phyloP scores from a whole-genome alignment of 2,329 filamentous ascomycete species.

The Diaporthe sp. region DNA sequence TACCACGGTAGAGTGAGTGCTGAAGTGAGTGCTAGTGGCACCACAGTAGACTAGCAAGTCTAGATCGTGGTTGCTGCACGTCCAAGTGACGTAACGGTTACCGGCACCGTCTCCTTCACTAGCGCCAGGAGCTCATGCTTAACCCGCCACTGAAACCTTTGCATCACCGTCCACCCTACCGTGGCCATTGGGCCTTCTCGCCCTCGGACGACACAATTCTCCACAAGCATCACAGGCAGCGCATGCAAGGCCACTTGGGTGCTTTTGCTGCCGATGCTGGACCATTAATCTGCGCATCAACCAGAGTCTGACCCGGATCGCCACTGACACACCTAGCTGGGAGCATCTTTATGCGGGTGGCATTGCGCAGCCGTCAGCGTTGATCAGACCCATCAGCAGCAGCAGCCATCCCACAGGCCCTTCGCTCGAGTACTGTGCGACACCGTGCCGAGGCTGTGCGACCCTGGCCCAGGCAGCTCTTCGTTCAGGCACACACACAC shows the following conservation, averaged over 20 bases:
- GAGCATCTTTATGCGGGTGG: not conserved
- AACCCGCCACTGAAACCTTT: not conserved
- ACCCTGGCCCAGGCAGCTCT: not conserved
- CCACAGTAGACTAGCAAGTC: not conserved
- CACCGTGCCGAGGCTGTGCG: conserved; percentile 25
- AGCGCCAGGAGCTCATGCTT: not conserved
- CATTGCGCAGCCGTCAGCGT: not conserved
- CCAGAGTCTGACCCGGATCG: not conserved
- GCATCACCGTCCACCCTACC: not conserved
- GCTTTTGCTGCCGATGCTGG: not conserved
- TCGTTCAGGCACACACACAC: not conserved
- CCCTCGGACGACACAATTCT: not conserved
- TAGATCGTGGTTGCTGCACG: not conserved
- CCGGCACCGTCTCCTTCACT: not conserved
- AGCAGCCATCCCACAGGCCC: not conserved
- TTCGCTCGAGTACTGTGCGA: not conserved
- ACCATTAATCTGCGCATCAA: not conserved
- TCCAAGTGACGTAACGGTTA: conserved; percentile 25
- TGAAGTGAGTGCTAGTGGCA: no score
- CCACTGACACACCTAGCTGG: not conserved
- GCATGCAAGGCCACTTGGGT: not conserved
- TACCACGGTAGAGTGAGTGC: no score
- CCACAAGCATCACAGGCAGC: conserved; percentile 3
- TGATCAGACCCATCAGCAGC: not conserved
- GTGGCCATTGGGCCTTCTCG: not conserved